These are phyloP conservation scores for Penicillium sp. DNA, from an alignment of 2,329 filamentous ascomycete genomes.

Conservation along the genomic window DNA sequence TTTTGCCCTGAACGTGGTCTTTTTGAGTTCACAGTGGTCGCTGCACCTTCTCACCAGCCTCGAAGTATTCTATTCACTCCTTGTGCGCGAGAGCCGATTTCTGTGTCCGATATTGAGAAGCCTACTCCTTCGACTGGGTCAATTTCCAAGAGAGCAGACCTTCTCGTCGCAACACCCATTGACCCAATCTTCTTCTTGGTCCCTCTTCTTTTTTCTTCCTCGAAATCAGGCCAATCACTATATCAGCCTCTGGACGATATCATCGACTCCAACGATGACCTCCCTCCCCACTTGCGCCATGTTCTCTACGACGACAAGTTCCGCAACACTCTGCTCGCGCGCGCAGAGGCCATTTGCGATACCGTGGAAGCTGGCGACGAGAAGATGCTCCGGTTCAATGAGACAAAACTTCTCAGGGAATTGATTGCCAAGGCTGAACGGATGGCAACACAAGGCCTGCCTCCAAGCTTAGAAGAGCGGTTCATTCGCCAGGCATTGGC, in stretches of 20 bases:
- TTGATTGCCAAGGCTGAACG: constrained; percentile 70
- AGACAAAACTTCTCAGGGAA: constrained; percentile 66
- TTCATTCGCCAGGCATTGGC: constrained; percentile 78
- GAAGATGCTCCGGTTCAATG: constrained; percentile 77
- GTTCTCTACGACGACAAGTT: constrained; percentile 41
- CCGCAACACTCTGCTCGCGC: constrained; percentile 56
- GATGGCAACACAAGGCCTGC: constrained; percentile 67
- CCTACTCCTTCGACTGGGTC: constrained; percentile 43
- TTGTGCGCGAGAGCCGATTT: constrained; percentile 8
- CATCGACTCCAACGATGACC: constrained; percentile 46
- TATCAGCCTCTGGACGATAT: constrained; percentile 54
- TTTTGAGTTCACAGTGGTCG: constrained; percentile 62
- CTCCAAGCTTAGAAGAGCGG: constrained; percentile 78
- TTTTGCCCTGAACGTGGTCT: constrained; percentile 61
- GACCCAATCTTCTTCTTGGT: constrained; percentile 84
- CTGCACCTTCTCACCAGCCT: constrained; percentile 50
- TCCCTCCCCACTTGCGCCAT: constrained; percentile 43
- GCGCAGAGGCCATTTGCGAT: constrained; percentile 74
- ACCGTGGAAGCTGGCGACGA: constrained; percentile 81
- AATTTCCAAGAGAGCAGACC: constrained; percentile 66
- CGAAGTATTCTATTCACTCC: constrained; percentile 58
- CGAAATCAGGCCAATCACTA: constrained; percentile 42
- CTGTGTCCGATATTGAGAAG: constrained; percentile 14
- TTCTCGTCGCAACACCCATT: constrained; percentile 81
- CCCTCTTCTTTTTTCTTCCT: constrained; percentile 62